These are phyloP conservation scores for Moesziomyces globuligerus DNA, from an alignment of 1,284 basidiomycete species.

Conservation along the genomic window DNA sequence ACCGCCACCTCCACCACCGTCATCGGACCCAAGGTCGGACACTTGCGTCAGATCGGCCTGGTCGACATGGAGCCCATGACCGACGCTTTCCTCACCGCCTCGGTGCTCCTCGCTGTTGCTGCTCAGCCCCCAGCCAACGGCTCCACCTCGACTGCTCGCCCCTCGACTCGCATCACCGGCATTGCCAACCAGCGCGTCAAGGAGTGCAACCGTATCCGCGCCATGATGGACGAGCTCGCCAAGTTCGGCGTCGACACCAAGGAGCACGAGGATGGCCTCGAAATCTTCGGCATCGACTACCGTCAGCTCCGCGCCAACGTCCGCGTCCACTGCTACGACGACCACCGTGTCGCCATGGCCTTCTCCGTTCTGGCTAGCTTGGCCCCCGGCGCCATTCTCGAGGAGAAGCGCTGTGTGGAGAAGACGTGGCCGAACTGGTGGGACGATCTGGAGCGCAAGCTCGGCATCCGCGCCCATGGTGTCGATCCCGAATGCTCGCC, in stretches of 20 bases:
- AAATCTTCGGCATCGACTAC: conserved; percentile 82
- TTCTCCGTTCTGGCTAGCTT: conserved; percentile 87
- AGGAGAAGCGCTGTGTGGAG: conserved; percentile 97
- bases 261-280: conserved; percentile 92
- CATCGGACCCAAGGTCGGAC: conserved; percentile 82
- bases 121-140: conserved; percentile 66
- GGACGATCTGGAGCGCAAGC: conserved; percentile 97
- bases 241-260: conserved; percentile 94
- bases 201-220: conserved; percentile 95
- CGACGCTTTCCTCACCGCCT: conserved; percentile 96
- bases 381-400: conserved; percentile 79
- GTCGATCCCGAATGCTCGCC: conserved; percentile 73
- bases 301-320: conserved; percentile 72
- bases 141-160: conserved; percentile 45
- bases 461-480: conserved; percentile 87
- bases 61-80: conserved; percentile 99
- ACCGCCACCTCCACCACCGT: conserved; percentile 91
- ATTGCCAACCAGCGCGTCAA: conserved; percentile 99
- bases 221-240: conserved; percentile 94
- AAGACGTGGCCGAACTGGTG: conserved; percentile 99
- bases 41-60: conserved; percentile 82
- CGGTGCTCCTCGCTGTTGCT: conserved; percentile 83
- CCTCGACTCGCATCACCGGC: conserved; percentile 81
- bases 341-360: conserved; percentile 98
- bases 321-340: conserved; percentile 93